Conservation (phyloP, 139 green algal genomes). For the Chlamydomonas applanata region DNA sequence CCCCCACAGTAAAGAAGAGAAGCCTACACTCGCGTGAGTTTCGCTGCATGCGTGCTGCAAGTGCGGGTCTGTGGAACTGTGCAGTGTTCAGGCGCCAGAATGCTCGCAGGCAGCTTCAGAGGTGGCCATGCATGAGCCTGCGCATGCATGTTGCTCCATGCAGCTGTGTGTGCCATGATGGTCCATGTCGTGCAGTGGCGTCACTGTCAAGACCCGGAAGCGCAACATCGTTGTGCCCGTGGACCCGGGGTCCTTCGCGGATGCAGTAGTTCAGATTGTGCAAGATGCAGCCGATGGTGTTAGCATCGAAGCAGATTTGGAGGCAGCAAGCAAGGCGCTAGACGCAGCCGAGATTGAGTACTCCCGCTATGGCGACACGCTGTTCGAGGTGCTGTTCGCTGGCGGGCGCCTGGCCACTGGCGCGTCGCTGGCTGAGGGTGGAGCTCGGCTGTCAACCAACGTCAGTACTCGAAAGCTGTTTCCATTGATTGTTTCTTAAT, state of each 20-base stretch:
- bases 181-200: conserved; percentile 63
- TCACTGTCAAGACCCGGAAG: conserved; percentile 94
- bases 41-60: too few relatives aligned
- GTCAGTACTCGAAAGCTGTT: background rate
- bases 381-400: conserved; percentile 94
- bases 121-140: background rate
- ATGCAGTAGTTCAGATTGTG: conserved; percentile 85
- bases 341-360: conserved; percentile 85
- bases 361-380: conserved; percentile 90
- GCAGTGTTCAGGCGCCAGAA: background rate
- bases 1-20: conserved; percentile 78
- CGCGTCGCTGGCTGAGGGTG: conserved; percentile 64
- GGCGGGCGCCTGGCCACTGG: conserved; percentile 77
- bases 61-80: too few relatives aligned
- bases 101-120: background rate
- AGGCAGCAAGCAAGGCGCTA: conserved; percentile 76
- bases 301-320: conserved; percentile 68
- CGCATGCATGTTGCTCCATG: background rate
- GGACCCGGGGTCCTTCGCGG: conserved; percentile 90
- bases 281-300: conserved; percentile 65
- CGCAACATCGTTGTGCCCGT: conserved; percentile 94
- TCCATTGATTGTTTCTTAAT: background rate
- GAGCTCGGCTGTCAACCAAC: conserved; percentile 5
- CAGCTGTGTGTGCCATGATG: too few relatives aligned
- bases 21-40: conserved; percentile 87